These are phyloP conservation scores for Lantana camara DNA, from an alignment of 257 asterid species.

Conservation along the genomic window DNA sequence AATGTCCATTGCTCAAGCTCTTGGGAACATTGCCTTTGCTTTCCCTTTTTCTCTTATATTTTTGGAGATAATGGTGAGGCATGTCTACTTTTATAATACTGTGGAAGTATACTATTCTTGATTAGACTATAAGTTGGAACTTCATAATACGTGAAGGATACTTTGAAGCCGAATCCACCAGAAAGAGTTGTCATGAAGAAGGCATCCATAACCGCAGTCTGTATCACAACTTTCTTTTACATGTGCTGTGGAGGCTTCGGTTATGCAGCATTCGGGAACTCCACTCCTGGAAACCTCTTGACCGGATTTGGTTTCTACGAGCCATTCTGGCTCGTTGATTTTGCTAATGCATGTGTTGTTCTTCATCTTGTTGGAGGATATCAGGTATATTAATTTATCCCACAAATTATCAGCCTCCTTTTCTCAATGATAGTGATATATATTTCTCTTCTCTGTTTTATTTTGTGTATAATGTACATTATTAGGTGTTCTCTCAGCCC, in stretches of 20 bases:
- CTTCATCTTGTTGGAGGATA: slow-evolving; percentile 83
- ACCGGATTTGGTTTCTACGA: slow-evolving; percentile 86
- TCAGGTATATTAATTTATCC: slow-evolving; percentile 64
- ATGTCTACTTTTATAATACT: neutral
- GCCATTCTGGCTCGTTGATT: slow-evolving; percentile 81
- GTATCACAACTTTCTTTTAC: slow-evolving; percentile 66
- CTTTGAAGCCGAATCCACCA: slow-evolving; percentile 65
- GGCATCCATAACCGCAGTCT: slow-evolving; percentile 56
- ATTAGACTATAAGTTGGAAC: neutral
- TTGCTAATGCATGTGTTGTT: slow-evolving; percentile 82
- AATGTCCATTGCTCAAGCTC: slow-evolving; percentile 64
- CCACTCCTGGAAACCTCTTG: slow-evolving; percentile 84
- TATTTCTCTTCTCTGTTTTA: too few species aligned
- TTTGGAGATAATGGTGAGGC: slow-evolving; percentile 72
- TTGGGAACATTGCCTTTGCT: slow-evolving; percentile 80
- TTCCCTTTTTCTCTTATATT: slow-evolving; percentile 64
- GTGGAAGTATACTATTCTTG: neutral
- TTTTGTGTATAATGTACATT: too few species aligned
- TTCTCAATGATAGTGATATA: too few species aligned
- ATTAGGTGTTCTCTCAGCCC: slow-evolving; percentile 74
- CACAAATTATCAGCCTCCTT: too few species aligned
- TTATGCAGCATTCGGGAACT: slow-evolving; percentile 86
- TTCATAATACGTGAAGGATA: slow-evolving; percentile 50
- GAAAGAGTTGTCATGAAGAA: slow-evolving; percentile 71
- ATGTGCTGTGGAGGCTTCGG: slow-evolving; percentile 92